Evolutionary conservation across 352 stramenopile genomes (phyloP).

Genomic region (Pythium rishiriense): DNA sequence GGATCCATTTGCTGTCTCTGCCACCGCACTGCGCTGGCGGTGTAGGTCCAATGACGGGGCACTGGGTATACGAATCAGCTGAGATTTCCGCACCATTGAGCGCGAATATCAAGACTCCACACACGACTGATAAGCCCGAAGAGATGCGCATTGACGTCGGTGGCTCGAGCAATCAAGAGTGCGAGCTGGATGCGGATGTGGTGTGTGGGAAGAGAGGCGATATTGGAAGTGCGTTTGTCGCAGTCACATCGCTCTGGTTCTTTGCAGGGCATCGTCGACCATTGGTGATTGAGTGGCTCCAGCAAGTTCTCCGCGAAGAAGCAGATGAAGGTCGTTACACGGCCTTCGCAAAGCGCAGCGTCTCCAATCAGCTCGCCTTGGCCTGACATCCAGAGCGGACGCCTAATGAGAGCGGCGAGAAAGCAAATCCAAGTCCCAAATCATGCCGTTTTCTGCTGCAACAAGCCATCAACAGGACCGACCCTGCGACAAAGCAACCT

Average conservation of each 20-base stretch:
- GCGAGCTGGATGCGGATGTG: neutral
- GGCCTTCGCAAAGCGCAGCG: neutral
- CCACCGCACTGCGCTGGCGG: conserved; percentile 17
- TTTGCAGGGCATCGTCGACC: neutral
- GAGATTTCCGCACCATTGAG: neutral
- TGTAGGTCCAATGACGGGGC: conserved; percentile 1
- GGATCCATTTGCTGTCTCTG: conserved; percentile 25
- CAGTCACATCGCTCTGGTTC: neutral
- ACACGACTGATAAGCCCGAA: neutral
- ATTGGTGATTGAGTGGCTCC: neutral
- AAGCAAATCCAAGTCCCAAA: neutral
- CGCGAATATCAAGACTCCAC: neutral
- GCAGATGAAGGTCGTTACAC: neutral
- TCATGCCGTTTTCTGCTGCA: no score
- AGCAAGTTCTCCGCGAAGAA: neutral
- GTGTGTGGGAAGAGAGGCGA: conserved; percentile 15
- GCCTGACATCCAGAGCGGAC: neutral
- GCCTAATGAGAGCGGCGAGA: neutral
- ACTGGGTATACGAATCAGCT: neutral
- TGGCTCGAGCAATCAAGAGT: neutral
- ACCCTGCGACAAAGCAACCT: neutral
- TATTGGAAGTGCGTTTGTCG: conserved; percentile 12
- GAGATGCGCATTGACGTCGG: neutral
- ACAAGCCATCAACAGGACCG: neutral
- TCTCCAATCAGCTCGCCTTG: neutral